Conservation (phyloP, 768 basidiomycete genomes). For the Favolaschia claudopus region DNA sequence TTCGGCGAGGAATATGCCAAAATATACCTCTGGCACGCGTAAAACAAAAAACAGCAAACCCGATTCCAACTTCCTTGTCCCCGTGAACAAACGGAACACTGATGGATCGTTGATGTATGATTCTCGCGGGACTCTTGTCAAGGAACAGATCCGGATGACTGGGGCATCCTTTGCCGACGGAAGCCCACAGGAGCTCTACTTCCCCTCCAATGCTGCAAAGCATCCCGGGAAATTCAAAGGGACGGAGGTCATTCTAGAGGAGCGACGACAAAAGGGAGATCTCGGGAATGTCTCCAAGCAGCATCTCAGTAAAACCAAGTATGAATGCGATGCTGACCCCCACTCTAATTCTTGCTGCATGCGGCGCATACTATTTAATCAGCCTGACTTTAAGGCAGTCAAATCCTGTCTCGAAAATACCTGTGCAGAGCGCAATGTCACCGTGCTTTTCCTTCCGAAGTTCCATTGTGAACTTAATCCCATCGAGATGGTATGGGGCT, state of each 20-base stretch:
- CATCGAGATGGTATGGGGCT: no score
- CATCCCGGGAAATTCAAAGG: no score
- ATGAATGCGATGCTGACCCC: not conserved
- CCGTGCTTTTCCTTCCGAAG: not conserved
- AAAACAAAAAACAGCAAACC: not conserved
- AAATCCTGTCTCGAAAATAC: not conserved
- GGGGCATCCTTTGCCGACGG: not conserved
- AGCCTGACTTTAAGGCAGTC: no score
- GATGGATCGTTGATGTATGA: not conserved
- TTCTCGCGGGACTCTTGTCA: not conserved
- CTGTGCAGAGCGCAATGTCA: not conserved
- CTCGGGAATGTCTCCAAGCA: not conserved
- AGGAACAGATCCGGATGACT: not conserved
- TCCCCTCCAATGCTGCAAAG: not conserved
- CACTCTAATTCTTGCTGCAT: no score
- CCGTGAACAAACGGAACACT: not conserved
- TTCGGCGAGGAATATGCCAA: constrained; percentile 31
- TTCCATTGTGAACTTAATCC: no score
- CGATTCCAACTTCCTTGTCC: not conserved
- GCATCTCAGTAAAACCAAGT: not conserved
- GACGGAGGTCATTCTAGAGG: not conserved
- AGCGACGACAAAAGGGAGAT: not conserved
- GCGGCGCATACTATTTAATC: no score
- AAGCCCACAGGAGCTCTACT: not conserved
- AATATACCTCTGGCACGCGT: not conserved